These are phyloP conservation scores for Tolypocladium nubicola DNA, from an alignment of 2,329 filamentous ascomycete species.

Conservation along the genomic window DNA sequence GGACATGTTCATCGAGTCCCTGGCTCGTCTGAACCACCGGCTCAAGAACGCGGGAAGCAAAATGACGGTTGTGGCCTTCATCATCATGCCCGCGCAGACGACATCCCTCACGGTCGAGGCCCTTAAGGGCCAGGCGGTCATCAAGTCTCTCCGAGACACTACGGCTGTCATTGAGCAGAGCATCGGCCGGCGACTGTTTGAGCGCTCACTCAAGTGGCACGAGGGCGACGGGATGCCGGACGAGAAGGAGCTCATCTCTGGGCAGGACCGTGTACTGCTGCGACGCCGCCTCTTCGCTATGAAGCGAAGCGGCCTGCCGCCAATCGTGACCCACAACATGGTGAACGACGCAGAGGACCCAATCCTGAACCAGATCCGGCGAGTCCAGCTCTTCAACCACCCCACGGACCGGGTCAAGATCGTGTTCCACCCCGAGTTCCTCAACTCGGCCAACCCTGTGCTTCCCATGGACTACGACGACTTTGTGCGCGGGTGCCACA, in stretches of 20 bases:
- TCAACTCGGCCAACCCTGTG: conserved; percentile 92
- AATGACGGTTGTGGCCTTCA: conserved; percentile 90
- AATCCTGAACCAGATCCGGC: conserved; percentile 87
- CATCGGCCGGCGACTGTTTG: conserved; percentile 88
- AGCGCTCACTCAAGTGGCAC: conserved; percentile 89
- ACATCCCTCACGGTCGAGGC: conserved; percentile 91
- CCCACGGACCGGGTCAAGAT: conserved; percentile 92
- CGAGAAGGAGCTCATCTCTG: conserved; percentile 90
- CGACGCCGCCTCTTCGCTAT: conserved; percentile 89
- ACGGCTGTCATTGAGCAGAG: conserved; percentile 86
- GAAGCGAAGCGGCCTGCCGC: conserved; percentile 83
- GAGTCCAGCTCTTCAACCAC: conserved; percentile 96
- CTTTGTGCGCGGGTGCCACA: conserved; percentile 91
- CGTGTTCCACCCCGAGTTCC: conserved; percentile 94
- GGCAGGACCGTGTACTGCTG: conserved; percentile 84
- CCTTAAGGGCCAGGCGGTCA: conserved; percentile 90
- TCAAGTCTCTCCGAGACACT: conserved; percentile 91
- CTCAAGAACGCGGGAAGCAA: conserved; percentile 79
- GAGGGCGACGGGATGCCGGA: conserved; percentile 90
- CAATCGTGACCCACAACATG: conserved; percentile 99
- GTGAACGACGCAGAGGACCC: conserved; percentile 87
- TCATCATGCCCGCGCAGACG: conserved; percentile 98
- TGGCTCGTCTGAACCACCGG: conserved; percentile 87
- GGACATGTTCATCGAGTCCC: conserved; percentile 97
- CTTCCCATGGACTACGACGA: conserved; percentile 96